phyloP scores from a whole-genome alignment of 352 stramenopile species.

The Globisporangium nagaii region DNA sequence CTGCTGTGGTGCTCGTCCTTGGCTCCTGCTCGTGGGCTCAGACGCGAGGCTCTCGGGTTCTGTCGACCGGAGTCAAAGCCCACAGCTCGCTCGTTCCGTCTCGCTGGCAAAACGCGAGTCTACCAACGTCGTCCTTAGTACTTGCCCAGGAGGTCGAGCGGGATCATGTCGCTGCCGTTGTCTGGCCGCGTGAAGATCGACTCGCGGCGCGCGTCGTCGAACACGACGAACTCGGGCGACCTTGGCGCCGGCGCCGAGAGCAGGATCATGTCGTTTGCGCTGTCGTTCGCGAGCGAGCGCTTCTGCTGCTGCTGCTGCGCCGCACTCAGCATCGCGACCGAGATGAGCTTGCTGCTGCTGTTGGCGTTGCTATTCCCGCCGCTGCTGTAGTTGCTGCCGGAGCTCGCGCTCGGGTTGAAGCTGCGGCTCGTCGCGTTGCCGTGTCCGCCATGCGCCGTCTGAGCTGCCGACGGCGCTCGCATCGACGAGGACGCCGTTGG shows the following conservation, averaged over 20 bases:
- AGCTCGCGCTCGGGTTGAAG: neutral
- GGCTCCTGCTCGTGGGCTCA: too few species aligned
- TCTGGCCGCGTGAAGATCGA: slow-evolving; percentile 21
- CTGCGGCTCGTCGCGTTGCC: neutral
- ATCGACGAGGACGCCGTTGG: neutral
- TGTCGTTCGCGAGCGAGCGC: neutral
- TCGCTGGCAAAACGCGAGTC: neutral
- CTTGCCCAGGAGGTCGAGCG: slow-evolving; percentile 29
- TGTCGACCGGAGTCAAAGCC: too few species aligned
- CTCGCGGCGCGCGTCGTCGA: slow-evolving; percentile 24
- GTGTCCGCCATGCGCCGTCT: neutral
- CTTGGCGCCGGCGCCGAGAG: slow-evolving; percentile 8
- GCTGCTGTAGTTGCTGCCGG: neutral
- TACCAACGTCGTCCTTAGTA: neutral
- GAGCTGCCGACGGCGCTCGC: neutral
- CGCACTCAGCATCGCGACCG: neutral
- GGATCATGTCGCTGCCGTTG: slow-evolving; percentile 53
- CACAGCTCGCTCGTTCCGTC: too few species aligned
- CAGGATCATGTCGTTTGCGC: slow-evolving; percentile 26
- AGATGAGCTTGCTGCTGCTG: slow-evolving; percentile 12
- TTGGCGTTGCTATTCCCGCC: neutral
- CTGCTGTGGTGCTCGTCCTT: too few species aligned
- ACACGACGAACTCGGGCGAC: slow-evolving; percentile 40
- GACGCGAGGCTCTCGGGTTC: too few species aligned
- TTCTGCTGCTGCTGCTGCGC: slow-evolving; percentile 1